These are phyloP conservation scores for Candida fluviatilis DNA, from an alignment of 805 yeast genomes.

Conservation along the genomic window DNA sequence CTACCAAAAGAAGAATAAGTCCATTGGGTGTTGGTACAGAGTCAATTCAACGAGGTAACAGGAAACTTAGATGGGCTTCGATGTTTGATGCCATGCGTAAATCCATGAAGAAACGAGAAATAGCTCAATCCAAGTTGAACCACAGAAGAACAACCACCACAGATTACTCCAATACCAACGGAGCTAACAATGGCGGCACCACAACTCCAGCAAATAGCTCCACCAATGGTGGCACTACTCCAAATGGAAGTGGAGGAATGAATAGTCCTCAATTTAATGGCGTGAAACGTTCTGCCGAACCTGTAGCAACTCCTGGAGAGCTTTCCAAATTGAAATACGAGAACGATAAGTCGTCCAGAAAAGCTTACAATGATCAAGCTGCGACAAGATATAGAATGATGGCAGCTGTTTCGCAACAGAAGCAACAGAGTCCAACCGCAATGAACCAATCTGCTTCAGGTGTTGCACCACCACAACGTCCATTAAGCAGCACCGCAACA, in stretches of 20 bases:
- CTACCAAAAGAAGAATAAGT: constrained; percentile 82
- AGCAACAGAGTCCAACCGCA: constrained; percentile 11
- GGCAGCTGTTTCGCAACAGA: constrained; percentile 39
- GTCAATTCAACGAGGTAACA: constrained; percentile 89
- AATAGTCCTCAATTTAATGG: constrained; percentile 3
- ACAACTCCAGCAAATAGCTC: constrained; percentile 7
- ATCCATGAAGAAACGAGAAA: constrained; percentile 84
- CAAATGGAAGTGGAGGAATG: constrained; percentile 7
- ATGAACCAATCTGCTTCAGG: not conserved
- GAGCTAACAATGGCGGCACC: constrained; percentile 2
- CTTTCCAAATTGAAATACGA: constrained; percentile 79
- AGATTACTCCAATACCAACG: constrained; percentile 4
- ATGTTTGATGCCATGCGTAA: constrained; percentile 95
- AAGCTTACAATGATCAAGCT: constrained; percentile 54
- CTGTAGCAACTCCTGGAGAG: constrained; percentile 71
- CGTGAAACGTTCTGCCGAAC: constrained; percentile 33
- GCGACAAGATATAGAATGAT: constrained; percentile 39
- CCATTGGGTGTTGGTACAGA: constrained; percentile 94
- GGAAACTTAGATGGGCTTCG: constrained; percentile 90
- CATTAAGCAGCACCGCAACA: too few relatives aligned
- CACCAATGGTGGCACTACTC: constrained; percentile 4
- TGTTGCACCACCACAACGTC: too few relatives aligned
- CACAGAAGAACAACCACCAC: constrained; percentile 17
- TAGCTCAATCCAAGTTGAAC: constrained; percentile 37
- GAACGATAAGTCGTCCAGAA: constrained; percentile 80